These are phyloP conservation scores for Cladophialophora chaetospira DNA, from an alignment of 2,329 filamentous ascomycete genomes.

Conservation along the genomic window DNA sequence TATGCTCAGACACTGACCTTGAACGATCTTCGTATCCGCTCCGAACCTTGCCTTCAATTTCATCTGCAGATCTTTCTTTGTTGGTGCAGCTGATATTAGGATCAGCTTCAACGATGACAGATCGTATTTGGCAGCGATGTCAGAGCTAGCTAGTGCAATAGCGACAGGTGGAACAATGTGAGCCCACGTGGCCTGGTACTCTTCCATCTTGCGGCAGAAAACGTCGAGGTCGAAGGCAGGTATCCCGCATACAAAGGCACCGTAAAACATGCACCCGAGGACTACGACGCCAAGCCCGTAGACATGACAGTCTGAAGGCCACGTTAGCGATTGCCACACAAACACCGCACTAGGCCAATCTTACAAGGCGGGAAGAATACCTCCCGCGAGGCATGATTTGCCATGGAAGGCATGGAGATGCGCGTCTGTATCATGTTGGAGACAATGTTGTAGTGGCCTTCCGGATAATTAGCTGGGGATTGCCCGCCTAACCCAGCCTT, in stretches of 20 bases:
- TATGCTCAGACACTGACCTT: constrained; percentile 42
- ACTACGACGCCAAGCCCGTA: constrained; percentile 51
- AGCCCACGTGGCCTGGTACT: constrained; percentile 55
- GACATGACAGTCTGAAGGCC: constrained; percentile 41
- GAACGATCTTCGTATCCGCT: constrained; percentile 44
- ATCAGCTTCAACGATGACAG: constrained; percentile 54
- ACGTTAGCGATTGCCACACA: not conserved
- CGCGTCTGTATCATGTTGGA: constrained; percentile 35
- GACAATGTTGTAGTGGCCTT: constrained; percentile 48
- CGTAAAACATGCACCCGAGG: constrained; percentile 50
- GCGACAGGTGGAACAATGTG: constrained; percentile 64
- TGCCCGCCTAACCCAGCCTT: too few species aligned
- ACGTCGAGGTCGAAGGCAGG: constrained; percentile 57
- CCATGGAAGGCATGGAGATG: constrained; percentile 14
- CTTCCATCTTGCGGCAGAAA: constrained; percentile 57
- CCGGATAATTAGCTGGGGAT: too few species aligned
- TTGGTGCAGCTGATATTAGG: constrained; percentile 57
- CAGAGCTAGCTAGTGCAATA: constrained; percentile 58
- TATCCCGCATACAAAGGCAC: constrained; percentile 56
- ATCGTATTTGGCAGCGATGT: constrained; percentile 56
- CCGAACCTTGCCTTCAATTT: constrained; percentile 55
- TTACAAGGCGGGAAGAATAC: constrained; percentile 26
- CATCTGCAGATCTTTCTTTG: constrained; percentile 57
- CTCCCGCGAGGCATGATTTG: constrained; percentile 8
- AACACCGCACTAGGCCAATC: not conserved